These are phyloP conservation scores for Blastobotrys capitulatus DNA, from an alignment of 1,139 yeast genomes.

Conservation along the genomic window DNA sequence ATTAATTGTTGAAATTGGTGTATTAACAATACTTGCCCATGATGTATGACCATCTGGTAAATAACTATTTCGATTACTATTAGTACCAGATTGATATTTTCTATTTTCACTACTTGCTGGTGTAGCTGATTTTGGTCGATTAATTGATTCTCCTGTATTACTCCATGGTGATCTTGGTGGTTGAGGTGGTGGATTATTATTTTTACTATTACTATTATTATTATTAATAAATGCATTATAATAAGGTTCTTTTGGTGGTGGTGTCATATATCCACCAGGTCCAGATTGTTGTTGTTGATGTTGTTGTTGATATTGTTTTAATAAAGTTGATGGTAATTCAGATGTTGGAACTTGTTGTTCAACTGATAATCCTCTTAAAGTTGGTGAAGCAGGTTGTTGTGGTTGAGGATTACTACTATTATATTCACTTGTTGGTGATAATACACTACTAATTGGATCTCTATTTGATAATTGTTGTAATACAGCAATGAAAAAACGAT, in stretches of 20 bases:
- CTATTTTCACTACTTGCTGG: background rate
- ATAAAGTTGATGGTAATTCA: slow-evolving; percentile 9
- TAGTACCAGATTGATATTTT: background rate
- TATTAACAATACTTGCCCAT: slow-evolving; percentile 27
- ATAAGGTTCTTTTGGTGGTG: slow-evolving; percentile 15
- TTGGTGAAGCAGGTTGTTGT: slow-evolving; percentile 7
- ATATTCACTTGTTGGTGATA: slow-evolving; percentile 28
- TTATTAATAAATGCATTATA: slow-evolving; percentile 9
- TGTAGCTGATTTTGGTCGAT: slow-evolving; percentile 28
- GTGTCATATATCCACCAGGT: slow-evolving; percentile 18
- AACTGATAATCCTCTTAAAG: background rate
- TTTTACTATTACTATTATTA: slow-evolving; percentile 1
- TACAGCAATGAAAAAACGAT: slow-evolving; percentile 35
- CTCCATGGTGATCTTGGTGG: slow-evolving; percentile 22
- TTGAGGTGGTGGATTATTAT: slow-evolving; percentile 3
- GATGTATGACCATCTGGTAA: slow-evolving; percentile 22
- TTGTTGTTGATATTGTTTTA: slow-evolving; percentile 9
- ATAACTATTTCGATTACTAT: slow-evolving; percentile 8
- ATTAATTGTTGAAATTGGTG: slow-evolving; percentile 16
- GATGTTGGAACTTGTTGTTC: slow-evolving; percentile 10
- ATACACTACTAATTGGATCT: slow-evolving; percentile 27
- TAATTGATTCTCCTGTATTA: slow-evolving; percentile 19
- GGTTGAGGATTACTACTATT: slow-evolving; percentile 8
- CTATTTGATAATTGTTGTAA: slow-evolving; percentile 31
- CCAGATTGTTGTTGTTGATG: slow-evolving; percentile 12